Evolutionary conservation across 306 rosid species (phyloP), one percentile per base, ranked within the genome.

Genomic region (Pueraria montana): DNA sequence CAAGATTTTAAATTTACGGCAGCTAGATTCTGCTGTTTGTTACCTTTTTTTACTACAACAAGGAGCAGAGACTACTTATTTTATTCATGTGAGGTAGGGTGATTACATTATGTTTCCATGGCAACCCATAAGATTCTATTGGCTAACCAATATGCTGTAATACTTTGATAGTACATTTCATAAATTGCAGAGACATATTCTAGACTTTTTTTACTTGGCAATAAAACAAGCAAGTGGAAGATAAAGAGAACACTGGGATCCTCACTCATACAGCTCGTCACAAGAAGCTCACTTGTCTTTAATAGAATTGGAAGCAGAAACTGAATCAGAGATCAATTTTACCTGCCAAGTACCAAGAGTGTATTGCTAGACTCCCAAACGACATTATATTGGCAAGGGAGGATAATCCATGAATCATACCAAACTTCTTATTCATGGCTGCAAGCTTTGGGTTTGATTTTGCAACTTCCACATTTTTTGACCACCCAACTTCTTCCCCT

Each of bases 351-450:
- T 96, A 96, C 98, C 99, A 96, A 4, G 99, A 91, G 88, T 96
- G 99, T 89, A 94, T 83, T 21, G 98, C 97, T 77, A 96, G 97
- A 91, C 97, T 81, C 30, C 99, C 98, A 83, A 94, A 94, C 12
- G 99, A 83, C 91, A 96, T 76, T 84, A 96, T 94, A 84, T 96
- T 96, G 23, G 99, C 98, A 23, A 96, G 97, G 40, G 99, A 94
- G 61, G 99, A 96, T 58, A 96, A 81, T 42, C 99, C 99, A 73
- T 96, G 99, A 88, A 96, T 90, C 99, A 96, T 94, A 77, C 99
- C 99, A 20, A 96, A 96, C 80, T 94, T 96, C 94, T 96, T 96
- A 77, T 96, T 94, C 97, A 96, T 94, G 62, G 97, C 97, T 62
- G 92, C 91, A 59, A 96, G 97, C 87, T 94, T 90, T 32, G 99